Evolutionary conservation across 73 alveolate genomes (phyloP), one percentile per base, ranked within the genome.

Genomic region (Strombidium stylifer): DNA sequence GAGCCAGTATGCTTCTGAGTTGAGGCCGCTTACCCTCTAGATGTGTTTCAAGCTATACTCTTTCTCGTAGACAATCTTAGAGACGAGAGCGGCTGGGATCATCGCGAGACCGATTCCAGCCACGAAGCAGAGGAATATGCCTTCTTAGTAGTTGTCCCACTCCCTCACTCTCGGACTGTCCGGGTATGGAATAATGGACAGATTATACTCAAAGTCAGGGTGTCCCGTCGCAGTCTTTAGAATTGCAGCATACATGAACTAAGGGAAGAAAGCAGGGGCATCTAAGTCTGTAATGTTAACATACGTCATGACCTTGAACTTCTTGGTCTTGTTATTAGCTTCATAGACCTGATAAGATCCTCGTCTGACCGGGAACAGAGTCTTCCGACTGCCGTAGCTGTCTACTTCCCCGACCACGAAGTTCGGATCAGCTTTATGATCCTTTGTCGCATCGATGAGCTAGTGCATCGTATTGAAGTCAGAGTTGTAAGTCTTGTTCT

Each of bases 31-130:
- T 10, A 95, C 75, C 40, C 90, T 44, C 58, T 95, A 90, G 70
- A 89, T 82, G 80, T 96, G 98, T 58, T 94, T 93, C 39, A 96
- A 76, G 69, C 87, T 91, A 47, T 71, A 81, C 67, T 87, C 97
- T 78, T 96, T 91, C 78, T 95, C 99, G 30, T 73, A 80, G 25
- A 95, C 83, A 39, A 90, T 84, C 41, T 76, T 71, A 34, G 88
- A 65, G 24, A 93, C 76, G 15, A 95, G 81, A 59, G 86, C 71
- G n/a, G 99, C 90, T 2, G 98, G 98, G 15, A 95, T 91, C 61
- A 95, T 70, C 11, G 98, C 73, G 60, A 92, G 88, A 12, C 98
- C 99, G n/a, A 95, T 78, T 4, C 97, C 82, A 35, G 93, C 74
- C 48, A 85, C 85, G 57, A 93, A 83, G 46, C 80, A 81, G 3